These are phyloP conservation scores for Raphanus sativus DNA, from an alignment of 345 rosid species.

Conservation along the genomic window DNA sequence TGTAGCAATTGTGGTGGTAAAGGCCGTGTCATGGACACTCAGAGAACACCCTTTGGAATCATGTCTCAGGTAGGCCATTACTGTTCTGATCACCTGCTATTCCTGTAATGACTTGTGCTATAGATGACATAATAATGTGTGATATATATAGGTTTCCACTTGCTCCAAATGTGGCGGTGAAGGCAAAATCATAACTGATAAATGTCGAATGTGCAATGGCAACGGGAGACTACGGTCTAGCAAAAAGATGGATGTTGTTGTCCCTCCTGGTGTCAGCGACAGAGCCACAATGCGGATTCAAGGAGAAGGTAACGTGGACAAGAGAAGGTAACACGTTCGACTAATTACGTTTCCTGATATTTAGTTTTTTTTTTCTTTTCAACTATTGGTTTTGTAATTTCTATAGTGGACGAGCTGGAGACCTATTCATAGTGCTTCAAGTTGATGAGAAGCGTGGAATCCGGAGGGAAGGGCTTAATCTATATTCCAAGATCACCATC, in stretches of 20 bases:
- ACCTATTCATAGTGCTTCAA: conserved; percentile 65
- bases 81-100: conserved; percentile 10
- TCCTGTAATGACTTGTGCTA: background rate
- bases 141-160: conserved; percentile 66
- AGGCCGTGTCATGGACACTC: conserved; percentile 71
- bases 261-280: conserved; percentile 81
- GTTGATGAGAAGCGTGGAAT: conserved; percentile 74
- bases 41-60: conserved; percentile 86
- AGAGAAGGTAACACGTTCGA: conserved; percentile 38
- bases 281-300: conserved; percentile 69
- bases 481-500: conserved; percentile 67
- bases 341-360: background rate
- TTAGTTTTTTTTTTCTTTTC: conserved; percentile 1
- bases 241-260: conserved; percentile 52
- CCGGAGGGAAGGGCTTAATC: conserved; percentile 73
- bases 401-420: conserved; percentile 69
- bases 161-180: conserved; percentile 80
- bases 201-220: conserved; percentile 65
- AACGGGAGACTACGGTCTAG: conserved; percentile 58
- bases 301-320: conserved; percentile 73
- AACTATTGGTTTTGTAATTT: conserved; percentile 8
- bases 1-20: conserved; percentile 78
- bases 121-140: background rate
- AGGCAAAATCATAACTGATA: conserved; percentile 76
- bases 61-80: conserved; percentile 66